Evolutionary conservation across 2,329 filamentous ascomycete species (phyloP), one percentile per base, ranked within the genome.

Genomic region (Colletotrichum ledebouriae): DNA sequence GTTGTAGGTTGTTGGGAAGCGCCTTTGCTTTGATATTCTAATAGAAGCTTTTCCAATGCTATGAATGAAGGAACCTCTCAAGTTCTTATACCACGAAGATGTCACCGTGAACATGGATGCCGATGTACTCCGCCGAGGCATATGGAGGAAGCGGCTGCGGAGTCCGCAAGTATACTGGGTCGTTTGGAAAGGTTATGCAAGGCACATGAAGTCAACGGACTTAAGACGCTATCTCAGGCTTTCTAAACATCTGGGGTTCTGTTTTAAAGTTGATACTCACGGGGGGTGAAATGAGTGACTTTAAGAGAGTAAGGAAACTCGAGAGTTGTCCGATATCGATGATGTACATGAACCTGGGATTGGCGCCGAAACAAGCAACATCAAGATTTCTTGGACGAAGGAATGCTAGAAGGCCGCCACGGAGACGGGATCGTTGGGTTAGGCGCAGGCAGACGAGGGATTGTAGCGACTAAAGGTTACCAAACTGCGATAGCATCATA

Each of bases 141-240:
- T n/a, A 57, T 49, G 59, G 49, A 17, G 37, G 41, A 57, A 3
- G 60, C 58, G 49, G 41, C 49, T 41, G 59, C 50, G 49, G 15
- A n/a, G 15, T 12, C 50, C 59, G 41, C n/a, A 15, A 4, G 20
- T 20, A 25, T 58, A 17, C 11, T 20, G 17, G 39, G 20, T 44
- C 22, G 6, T 44, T 13, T 17, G 22, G 6, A 7, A 13, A 33
- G 41, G 15, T 37, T 37, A 59, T 59, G 56, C 56, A 59, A 41
- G 42, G 22, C 33, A 9, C 56, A 59, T 47, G 41, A 25, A 46
- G 29, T 11, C 29, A 49, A 34, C 56, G 56, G 56, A 59, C 25
- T 59, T 59, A 59, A 59, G 56, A 46, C 34, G 20, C 1, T 41
- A 37, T 41, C 33, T 41, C 34, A 39, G n/a, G 34, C 52, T n/a